phyloP scores from a whole-genome alignment of 139 green algal species.

The Diplosphaera chodatii region DNA sequence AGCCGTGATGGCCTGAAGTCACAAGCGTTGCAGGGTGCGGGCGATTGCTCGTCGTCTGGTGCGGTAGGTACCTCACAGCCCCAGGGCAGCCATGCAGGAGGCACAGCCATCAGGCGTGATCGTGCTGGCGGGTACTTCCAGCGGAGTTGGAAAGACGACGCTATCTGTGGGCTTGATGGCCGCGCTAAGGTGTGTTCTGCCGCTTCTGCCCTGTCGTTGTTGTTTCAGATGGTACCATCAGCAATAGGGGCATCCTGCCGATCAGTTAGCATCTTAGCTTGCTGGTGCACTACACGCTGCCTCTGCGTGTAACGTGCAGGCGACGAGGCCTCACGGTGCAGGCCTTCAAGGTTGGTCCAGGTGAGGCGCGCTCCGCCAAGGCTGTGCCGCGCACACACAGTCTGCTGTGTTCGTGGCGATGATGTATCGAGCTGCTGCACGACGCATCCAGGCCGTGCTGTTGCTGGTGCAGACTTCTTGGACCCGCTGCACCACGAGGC shows the following conservation, averaged over 20 bases:
- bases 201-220: neutral
- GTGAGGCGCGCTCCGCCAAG: constrained; percentile 22
- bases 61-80: too few relatives aligned
- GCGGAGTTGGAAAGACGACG: constrained; percentile 75
- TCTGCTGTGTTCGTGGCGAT: too few relatives aligned
- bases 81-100: too few relatives aligned
- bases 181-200: constrained; percentile 41
- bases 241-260: neutral
- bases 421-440: too few relatives aligned
- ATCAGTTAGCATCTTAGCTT: neutral
- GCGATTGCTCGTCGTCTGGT: too few relatives aligned
- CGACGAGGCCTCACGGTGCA: constrained; percentile 53
- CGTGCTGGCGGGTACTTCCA: constrained; percentile 65
- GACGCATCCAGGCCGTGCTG: too few relatives aligned
- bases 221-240: neutral
- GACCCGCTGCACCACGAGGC: constrained; percentile 63
- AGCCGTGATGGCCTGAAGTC: too few relatives aligned
- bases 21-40: too few relatives aligned
- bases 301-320: constrained; percentile 14
- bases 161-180: constrained; percentile 61
- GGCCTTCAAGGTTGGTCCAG: constrained; percentile 72
- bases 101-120: constrained; percentile 20
- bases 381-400: too few relatives aligned
- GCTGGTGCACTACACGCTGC: neutral
- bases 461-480: constrained; percentile 50